A percentile compares a stretch with the other conserved stretches of the same genome.
phyloP scores from a whole-genome alignment of 2,329 filamentous ascomycete species.

The Ophiosphaerella herpotricha region DNA sequence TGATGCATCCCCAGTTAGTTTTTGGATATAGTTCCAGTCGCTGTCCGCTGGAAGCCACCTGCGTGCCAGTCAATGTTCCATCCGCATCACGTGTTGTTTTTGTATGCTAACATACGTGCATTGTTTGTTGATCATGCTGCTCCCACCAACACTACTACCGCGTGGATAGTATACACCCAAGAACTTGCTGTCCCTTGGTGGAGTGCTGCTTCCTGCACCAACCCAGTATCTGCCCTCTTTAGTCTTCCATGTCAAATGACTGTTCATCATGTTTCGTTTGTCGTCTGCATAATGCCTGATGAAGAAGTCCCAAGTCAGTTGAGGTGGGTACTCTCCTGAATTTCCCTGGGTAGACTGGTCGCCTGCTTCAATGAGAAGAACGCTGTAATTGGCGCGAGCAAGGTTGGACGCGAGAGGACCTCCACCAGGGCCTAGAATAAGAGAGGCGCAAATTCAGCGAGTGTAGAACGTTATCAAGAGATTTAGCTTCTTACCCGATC shows the following conservation, averaged over 20 bases:
- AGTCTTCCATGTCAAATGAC: constrained; percentile 61
- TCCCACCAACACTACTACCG: constrained; percentile 59
- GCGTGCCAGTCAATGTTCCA: neutral
- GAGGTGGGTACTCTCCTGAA: constrained; percentile 29
- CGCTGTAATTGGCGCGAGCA: constrained; percentile 60
- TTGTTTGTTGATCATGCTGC: constrained; percentile 62
- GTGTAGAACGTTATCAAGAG: neutral
- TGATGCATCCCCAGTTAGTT: constrained; percentile 62
- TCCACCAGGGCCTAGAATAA: constrained; percentile 19
- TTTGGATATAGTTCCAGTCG: constrained; percentile 63
- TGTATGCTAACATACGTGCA: constrained; percentile 11
- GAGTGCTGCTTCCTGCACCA: constrained; percentile 52
- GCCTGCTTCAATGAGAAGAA: constrained; percentile 64
- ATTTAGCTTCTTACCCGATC: constrained; percentile 43
- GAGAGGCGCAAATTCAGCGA: neutral
- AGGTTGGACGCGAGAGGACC: constrained; percentile 53
- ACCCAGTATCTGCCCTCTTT: constrained; percentile 58
- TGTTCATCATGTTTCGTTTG: constrained; percentile 57
- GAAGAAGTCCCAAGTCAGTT: constrained; percentile 57
- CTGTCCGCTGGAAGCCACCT: constrained; percentile 56
- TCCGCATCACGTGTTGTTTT: neutral
- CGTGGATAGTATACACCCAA: constrained; percentile 63
- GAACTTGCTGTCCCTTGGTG: constrained; percentile 55
- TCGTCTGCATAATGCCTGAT: constrained; percentile 63
- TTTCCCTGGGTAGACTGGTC: constrained; percentile 57